phyloP scores from a whole-genome alignment of 2,329 filamentous ascomycete genomes.

The Verticillium nubilum region DNA sequence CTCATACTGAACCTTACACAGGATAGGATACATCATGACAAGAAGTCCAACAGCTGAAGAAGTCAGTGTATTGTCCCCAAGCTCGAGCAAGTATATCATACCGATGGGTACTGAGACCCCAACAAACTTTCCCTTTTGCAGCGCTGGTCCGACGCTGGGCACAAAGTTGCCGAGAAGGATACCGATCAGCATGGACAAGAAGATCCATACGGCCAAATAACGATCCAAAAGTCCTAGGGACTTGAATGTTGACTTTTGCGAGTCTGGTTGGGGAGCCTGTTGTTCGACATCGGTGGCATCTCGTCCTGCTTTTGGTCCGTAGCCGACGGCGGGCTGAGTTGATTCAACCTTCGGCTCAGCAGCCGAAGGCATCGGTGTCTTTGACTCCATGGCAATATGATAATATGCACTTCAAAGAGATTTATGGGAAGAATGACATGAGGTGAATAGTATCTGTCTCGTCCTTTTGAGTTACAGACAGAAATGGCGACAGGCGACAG shows the following conservation, averaged over 20 bases:
- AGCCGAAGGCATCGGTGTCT: neutral
- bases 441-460: too few species aligned
- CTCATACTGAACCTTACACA: conserved; percentile 82
- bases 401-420: too few species aligned
- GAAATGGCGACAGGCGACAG: neutral
- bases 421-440: too few species aligned
- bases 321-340: too few species aligned
- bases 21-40: conserved; percentile 92
- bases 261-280: neutral
- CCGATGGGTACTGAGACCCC: conserved; percentile 63
- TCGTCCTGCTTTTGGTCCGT: neutral
- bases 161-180: conserved; percentile 75
- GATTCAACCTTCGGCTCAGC: neutral
- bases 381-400: neutral
- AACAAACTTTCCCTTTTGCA: conserved; percentile 69
- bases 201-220: conserved; percentile 66
- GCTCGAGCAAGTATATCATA: conserved; percentile 19
- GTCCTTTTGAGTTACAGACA: too few species aligned
- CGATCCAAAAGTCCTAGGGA: conserved; percentile 56
- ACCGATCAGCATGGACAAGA: conserved; percentile 71
- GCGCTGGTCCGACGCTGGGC: conserved; percentile 49
- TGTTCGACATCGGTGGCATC: conserved; percentile 7
- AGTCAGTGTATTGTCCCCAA: neutral
- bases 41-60: conserved; percentile 66
- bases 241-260: conserved; percentile 39